phyloP scores from a whole-genome alignment of 2,329 filamentous ascomycete genomes.

The Diaporthe australafricana region DNA sequence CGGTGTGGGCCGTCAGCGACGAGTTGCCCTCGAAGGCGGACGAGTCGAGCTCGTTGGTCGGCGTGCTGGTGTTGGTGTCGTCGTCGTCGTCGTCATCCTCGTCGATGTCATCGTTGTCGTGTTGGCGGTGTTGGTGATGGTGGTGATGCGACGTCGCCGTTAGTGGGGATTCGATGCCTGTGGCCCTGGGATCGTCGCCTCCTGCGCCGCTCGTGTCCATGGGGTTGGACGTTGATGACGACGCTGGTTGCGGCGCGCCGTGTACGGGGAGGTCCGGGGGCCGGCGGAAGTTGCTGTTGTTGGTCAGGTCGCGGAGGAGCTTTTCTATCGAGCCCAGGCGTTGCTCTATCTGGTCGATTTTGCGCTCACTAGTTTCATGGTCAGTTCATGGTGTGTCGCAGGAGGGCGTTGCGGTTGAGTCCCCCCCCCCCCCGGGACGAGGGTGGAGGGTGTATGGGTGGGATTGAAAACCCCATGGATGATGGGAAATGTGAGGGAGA shows the following conservation, averaged over 20 bases:
- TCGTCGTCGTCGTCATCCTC: conserved; percentile 50
- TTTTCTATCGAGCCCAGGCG: conserved; percentile 58
- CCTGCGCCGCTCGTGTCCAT: conserved; percentile 2
- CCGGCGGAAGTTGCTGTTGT: conserved; percentile 40
- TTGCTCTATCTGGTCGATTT: conserved; percentile 62
- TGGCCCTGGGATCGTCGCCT: background rate
- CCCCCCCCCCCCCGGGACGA: too few relatives aligned
- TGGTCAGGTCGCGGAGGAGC: conserved; percentile 54
- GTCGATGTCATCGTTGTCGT: conserved; percentile 25
- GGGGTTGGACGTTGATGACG: background rate
- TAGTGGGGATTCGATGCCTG: background rate
- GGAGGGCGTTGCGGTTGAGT: background rate
- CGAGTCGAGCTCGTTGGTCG: conserved; percentile 50
- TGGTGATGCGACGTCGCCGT: background rate
- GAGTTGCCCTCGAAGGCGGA: conserved; percentile 59
- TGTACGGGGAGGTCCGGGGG: conserved; percentile 25
- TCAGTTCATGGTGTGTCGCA: conserved; percentile 12
- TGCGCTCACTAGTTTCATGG: conserved; percentile 58
- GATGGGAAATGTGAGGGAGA: background rate
- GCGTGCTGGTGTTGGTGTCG: conserved; percentile 36
- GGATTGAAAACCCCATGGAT: too few relatives aligned
- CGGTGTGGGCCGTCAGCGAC: conserved; percentile 61
- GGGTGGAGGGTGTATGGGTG: background rate
- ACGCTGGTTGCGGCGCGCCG: conserved; percentile 15
- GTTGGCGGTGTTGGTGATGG: background rate